Evolutionary conservation across 2,329 filamentous ascomycete species (phyloP).

Genomic region (Hymenoscyphus scutula): DNA sequence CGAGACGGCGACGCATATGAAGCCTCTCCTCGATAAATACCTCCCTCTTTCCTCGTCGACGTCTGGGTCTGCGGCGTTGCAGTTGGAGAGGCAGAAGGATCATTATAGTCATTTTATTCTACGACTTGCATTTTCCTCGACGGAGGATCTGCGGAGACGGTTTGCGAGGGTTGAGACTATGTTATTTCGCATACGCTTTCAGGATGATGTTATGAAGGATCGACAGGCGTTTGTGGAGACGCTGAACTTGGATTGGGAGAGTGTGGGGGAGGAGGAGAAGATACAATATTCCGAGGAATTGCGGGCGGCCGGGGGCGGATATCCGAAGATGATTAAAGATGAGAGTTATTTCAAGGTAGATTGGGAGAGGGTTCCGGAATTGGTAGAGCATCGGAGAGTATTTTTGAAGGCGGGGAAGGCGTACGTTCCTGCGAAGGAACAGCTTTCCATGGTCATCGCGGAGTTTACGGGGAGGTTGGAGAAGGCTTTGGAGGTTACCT

Average conservation of each 20-base stretch:
- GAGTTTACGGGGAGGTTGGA: constrained; percentile 83
- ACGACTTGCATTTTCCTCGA: constrained; percentile 85
- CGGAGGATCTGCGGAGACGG: constrained; percentile 82
- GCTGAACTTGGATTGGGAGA: constrained; percentile 81
- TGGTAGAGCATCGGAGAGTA: constrained; percentile 77
- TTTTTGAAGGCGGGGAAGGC: constrained; percentile 80
- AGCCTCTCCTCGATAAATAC: constrained; percentile 81
- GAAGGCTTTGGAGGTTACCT: constrained; percentile 81
- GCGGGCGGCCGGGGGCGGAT: constrained; percentile 35
- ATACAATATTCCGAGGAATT: constrained; percentile 37
- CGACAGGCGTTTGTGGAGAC: constrained; percentile 71
- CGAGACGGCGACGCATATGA: constrained; percentile 83
- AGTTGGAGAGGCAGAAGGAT: constrained; percentile 81
- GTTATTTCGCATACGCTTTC: constrained; percentile 81
- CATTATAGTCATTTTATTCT: constrained; percentile 98
- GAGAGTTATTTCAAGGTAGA: constrained; percentile 95
- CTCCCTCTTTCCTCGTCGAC: constrained; percentile 76
- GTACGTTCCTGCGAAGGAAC: constrained; percentile 84
- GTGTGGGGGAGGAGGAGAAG: constrained; percentile 77
- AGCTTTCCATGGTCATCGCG: constrained; percentile 82
- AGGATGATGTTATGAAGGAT: constrained; percentile 72
- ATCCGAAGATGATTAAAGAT: constrained; percentile 59
- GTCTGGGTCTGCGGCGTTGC: constrained; percentile 57
- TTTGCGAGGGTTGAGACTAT: constrained; percentile 86
- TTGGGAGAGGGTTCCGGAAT: constrained; percentile 87